A percentile compares a stretch with the other conserved stretches of the same genome.
These are phyloP conservation scores for Solanum etuberosum DNA, from an alignment of 257 asterid species.

Conservation along the genomic window DNA sequence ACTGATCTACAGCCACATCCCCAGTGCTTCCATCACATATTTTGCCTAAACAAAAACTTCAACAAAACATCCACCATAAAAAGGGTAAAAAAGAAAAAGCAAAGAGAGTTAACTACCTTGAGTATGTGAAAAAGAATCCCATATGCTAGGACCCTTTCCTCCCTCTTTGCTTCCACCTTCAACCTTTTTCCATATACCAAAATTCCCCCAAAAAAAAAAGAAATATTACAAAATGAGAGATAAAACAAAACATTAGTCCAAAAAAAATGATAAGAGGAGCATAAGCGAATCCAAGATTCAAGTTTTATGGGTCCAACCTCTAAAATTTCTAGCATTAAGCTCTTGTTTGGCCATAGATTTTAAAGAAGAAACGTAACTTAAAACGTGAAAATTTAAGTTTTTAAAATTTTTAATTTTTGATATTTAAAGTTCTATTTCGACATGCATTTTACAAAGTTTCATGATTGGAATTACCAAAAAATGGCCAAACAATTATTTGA, in stretches of 20 bases:
- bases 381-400: not conserved
- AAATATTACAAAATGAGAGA: not conserved
- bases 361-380: not conserved
- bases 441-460: not conserved
- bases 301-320: not conserved
- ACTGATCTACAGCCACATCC: conserved; percentile 41
- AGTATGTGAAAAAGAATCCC: conserved; percentile 37
- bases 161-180: conserved; percentile 42
- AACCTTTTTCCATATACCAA: conserved; percentile 11
- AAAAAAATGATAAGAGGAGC: not conserved
- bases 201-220: not conserved
- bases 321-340: not conserved
- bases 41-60: conserved; percentile 16
- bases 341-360: not conserved
- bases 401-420: not conserved
- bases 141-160: conserved; percentile 44
- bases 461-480: not conserved
- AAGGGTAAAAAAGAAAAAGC: not conserved
- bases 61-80: not conserved
- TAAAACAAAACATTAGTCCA: not conserved
- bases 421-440: not conserved
- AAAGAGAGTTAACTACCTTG: conserved; percentile 19
- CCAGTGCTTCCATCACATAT: conserved; percentile 44
- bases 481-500: not conserved
- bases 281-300: not conserved